phyloP scores from a whole-genome alignment of 163 green algal species.

The Scenedesmus sp. region DNA sequence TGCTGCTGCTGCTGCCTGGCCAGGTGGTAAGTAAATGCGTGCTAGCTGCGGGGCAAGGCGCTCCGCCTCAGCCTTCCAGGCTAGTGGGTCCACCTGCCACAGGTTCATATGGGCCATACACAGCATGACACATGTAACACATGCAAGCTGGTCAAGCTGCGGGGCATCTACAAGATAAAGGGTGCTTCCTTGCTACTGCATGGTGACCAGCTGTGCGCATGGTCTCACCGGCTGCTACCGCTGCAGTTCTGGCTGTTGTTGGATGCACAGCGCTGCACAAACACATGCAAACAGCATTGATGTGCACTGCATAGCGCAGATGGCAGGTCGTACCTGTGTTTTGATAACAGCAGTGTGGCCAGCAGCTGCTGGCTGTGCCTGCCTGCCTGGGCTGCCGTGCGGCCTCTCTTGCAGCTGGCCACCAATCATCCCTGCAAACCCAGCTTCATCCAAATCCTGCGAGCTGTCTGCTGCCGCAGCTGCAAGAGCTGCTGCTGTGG shows the following conservation, averaged over 20 bases:
- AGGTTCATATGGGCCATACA: background rate
- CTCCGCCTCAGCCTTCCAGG: slow-evolving; percentile 15
- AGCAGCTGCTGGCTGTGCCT: background rate
- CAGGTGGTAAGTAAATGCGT: background rate
- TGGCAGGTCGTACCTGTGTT: background rate
- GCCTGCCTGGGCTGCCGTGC: background rate
- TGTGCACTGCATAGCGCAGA: background rate
- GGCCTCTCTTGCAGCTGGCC: background rate
- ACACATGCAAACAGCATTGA: too few relatives aligned
- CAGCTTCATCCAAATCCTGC: background rate
- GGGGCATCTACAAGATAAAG: too few relatives aligned
- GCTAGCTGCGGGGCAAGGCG: slow-evolving; percentile 17
- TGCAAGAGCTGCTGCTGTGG: background rate
- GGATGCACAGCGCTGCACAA: too few relatives aligned
- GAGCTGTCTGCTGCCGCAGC: background rate
- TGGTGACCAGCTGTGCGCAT: too few relatives aligned
- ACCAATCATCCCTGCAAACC: background rate
- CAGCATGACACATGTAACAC: background rate
- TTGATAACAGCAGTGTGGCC: background rate
- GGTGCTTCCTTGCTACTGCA: background rate
- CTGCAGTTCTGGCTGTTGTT: too few relatives aligned
- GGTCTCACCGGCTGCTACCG: too few relatives aligned
- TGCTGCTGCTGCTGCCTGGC: background rate
- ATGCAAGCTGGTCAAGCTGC: background rate
- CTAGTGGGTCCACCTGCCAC: slow-evolving; percentile 7